These are phyloP conservation scores for Mycena alexandri DNA, from an alignment of 768 basidiomycete genomes.

Conservation along the genomic window DNA sequence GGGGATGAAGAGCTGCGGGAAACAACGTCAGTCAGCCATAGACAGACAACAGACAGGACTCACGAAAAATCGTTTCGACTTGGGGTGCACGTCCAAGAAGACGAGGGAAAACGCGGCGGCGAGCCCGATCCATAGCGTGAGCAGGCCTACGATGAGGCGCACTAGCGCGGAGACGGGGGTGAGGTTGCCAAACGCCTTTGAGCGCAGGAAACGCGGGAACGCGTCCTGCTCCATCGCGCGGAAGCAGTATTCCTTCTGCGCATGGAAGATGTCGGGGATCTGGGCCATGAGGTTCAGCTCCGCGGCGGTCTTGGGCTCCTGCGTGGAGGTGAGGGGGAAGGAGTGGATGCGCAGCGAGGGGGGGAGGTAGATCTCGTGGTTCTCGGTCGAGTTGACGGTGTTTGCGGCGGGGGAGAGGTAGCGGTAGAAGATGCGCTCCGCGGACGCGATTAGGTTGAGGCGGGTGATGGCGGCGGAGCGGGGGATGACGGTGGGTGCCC, in stretches of 20 bases:
- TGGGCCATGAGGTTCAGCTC: constrained; percentile 87
- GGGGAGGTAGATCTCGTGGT: constrained; percentile 98
- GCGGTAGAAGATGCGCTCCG: constrained; percentile 95
- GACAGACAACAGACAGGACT: constrained; percentile 47
- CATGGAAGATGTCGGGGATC: constrained; percentile 96
- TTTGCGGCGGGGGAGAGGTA: constrained; percentile 90
- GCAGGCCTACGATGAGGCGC: constrained; percentile 85
- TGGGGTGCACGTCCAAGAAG: constrained; percentile 94
- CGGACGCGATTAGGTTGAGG: constrained; percentile 89
- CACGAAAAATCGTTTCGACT: constrained; percentile 94
- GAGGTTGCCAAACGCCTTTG: constrained; percentile 98
- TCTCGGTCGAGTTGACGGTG: constrained; percentile 83
- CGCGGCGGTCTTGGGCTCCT: constrained; percentile 76
- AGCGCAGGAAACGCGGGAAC: constrained; percentile 92
- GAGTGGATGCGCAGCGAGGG: constrained; percentile 90
- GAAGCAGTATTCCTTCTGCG: constrained; percentile 98
- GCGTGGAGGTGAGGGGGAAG: constrained; percentile 85
- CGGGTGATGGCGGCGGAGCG: constrained; percentile 92
- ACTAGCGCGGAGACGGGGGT: constrained; percentile 92
- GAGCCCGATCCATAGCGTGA: constrained; percentile 95
- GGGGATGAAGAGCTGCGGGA: constrained; percentile 88
- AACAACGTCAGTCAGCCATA: constrained; percentile 29
- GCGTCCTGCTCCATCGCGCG: constrained; percentile 96
- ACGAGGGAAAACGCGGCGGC: constrained; percentile 91
- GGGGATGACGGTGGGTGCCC: constrained; percentile 94